Base-by-base conservation (phyloP, 331 rosid species). In the Stylosanthes scabra region DNA sequence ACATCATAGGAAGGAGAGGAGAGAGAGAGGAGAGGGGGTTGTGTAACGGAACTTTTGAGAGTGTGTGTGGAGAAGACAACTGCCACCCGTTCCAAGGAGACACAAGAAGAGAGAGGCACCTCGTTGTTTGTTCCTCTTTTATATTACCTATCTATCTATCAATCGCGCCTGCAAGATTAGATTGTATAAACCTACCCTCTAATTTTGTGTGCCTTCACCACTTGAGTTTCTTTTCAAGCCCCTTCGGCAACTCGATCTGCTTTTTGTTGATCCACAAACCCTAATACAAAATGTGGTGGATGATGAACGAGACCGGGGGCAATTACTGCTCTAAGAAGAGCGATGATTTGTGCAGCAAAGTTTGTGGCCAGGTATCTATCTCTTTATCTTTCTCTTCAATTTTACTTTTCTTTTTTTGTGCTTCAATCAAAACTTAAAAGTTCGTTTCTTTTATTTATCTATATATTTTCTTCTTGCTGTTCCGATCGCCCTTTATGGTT, bases 311-410 rank as follows among this genome's bases (percentile, higher is more conserved):
- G 75, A 72, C 77, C 10, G 99, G 97, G 14, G 96, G 93, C 16
- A 91, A 86, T 64, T 89, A 94, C 79, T 90, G 96, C 63, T 78
- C 93, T 7, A 94, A 94, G 78, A 94, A 94, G 83, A 86, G 83
- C 16, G 99, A 94, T 77, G 99, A 90, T 91, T 80, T 86, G 59
- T 94, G 99, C 80, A 95, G 83, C 68, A 88, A 91, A 83, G 89
- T 94, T 86, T 94, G 99, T 81, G 99, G 96, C 39, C 97, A 94
- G 99, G 99, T 94, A 71, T 59, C 39, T 73, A 31, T 31, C 10
- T 9, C 11, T 11, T 1, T 49, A 11, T n/a, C 37, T 31, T 3
- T 31, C 3, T 31, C 37, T 31, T 31, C 37, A 0, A 31, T 31
- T 9, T 11, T 11, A 45, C 14, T 49, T 49, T n/a, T 51, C 54